phyloP scores from a whole-genome alignment of 192 early-diverging fungal species.

The Coemansia sp. region DNA sequence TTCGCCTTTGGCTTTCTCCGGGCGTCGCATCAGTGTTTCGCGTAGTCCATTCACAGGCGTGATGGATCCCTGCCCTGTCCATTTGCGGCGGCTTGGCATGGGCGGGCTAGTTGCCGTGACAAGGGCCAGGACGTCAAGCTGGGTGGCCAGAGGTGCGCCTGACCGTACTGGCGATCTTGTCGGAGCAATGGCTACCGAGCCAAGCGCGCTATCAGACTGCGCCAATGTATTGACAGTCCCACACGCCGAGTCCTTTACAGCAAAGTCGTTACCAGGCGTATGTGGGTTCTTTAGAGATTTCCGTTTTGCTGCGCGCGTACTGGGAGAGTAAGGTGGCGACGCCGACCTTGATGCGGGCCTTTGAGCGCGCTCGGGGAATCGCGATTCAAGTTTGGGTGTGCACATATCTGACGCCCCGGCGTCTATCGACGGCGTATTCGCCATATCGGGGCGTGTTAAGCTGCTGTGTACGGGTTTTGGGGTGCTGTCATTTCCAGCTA shows the following conservation, averaged over 20 bases:
- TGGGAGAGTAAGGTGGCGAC: conserved; percentile 39
- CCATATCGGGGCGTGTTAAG: not conserved
- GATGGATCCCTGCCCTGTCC: conserved; percentile 16
- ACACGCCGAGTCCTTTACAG: not conserved
- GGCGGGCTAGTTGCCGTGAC: conserved; percentile 54
- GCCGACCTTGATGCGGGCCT: conserved; percentile 9
- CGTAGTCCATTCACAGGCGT: not conserved
- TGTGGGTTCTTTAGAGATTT: not conserved
- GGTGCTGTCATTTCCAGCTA: not conserved
- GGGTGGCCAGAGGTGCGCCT: conserved; percentile 35
- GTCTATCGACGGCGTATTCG: not conserved
- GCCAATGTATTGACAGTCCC: not conserved
- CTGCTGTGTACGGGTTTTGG: not conserved
- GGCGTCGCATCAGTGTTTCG: not conserved
- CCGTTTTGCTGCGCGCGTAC: conserved; percentile 37
- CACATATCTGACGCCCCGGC: not conserved
- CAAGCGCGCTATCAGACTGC: not conserved
- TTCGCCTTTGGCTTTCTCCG: not conserved
- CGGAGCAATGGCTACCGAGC: not conserved
- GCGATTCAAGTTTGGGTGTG: not conserved
- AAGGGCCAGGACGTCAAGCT: conserved; percentile 48
- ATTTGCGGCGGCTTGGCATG: conserved; percentile 44
- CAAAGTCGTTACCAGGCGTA: not conserved
- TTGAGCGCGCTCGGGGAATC: not conserved
- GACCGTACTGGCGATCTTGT: conserved; percentile 2